phyloP scores from a whole-genome alignment of 2,329 filamentous ascomycete genomes.

The Pseudogymnoascus sp. region DNA sequence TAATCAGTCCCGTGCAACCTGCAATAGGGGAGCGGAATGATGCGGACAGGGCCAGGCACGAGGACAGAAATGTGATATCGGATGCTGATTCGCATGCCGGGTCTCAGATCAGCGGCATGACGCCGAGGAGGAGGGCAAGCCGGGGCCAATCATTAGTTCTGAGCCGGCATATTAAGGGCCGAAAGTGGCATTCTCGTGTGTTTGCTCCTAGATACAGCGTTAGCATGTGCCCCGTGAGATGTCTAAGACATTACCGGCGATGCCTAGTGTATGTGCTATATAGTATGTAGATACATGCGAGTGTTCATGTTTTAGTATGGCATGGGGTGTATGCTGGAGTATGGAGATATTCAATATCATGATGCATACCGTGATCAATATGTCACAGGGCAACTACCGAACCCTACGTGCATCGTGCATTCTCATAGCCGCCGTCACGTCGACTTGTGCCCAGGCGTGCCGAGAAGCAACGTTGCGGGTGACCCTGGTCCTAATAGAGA shows the following conservation, averaged over 20 bases:
- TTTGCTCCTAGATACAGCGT: background rate
- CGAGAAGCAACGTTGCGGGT: conserved; percentile 2
- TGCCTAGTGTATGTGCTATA: background rate
- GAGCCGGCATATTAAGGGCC: background rate
- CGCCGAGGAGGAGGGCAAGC: background rate
- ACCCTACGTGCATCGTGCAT: background rate
- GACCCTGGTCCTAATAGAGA: background rate
- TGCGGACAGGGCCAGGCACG: background rate
- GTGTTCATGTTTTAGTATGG: background rate
- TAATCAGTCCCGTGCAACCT: background rate
- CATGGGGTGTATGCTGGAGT: background rate
- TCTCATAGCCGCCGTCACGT: background rate
- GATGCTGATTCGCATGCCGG: background rate
- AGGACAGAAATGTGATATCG: conserved; percentile 1
- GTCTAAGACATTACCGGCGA: background rate
- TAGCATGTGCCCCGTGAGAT: background rate
- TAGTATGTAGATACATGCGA: background rate
- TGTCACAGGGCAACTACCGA: background rate
- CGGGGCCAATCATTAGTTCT: background rate
- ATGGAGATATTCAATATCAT: background rate
- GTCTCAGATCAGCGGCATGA: background rate
- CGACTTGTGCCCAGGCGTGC: background rate
- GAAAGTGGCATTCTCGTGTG: background rate
- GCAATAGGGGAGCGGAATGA: background rate
- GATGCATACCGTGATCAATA: background rate